Base-by-base conservation (phyloP, 768 basidiomycete species). In the Suillus ampliporus region DNA sequence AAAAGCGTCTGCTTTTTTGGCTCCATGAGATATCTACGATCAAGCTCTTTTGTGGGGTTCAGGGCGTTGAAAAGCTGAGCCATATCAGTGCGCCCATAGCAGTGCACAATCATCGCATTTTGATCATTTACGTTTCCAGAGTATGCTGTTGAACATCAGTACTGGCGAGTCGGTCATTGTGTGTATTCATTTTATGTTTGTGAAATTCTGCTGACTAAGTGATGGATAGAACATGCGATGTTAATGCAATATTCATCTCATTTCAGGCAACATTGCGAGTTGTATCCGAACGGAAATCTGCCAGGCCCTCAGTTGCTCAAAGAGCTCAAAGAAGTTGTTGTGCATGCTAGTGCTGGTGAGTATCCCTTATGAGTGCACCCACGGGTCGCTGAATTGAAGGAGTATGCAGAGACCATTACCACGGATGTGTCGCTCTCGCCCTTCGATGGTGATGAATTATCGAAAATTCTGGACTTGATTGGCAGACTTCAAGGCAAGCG, bases 1-100 rank as follows among this genome's bases (percentile, higher is more conserved):
- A 64, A 0, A 70, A 69, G 0, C 78, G 80, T 14, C 66, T 72
- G 5, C 71, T 86, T 15, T 86, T 86, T 62, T 88, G 82, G 77
- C 61, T 86, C 31, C 78, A 85, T 48, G 62, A 75, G 0, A 79
- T 76, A 37, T 63, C 77, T 3, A 73, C 80, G 5, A 60, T 54
- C 1, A 46, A 71, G 34, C 68, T 83, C 40, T 61, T 78, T 69
- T 72, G 11, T 47, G 28, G 74, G 80, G 38, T 71, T 78, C 71
- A 74, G 43, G 84, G 83, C 4, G 76, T 79, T 1, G 74, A 73
- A 10, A 71, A 74, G 3, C 65, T 74, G 23, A 71, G 74, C 5
- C 81, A 83, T 66, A 68, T 83, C 15, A 74, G 85, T 85, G 59
- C 54, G 79, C 44, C 34, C 28, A 9, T 41, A 34, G 43, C 35